Evolutionary conservation across 2,329 filamentous ascomycete species (phyloP).

Genomic region (Massarina eburnea): DNA sequence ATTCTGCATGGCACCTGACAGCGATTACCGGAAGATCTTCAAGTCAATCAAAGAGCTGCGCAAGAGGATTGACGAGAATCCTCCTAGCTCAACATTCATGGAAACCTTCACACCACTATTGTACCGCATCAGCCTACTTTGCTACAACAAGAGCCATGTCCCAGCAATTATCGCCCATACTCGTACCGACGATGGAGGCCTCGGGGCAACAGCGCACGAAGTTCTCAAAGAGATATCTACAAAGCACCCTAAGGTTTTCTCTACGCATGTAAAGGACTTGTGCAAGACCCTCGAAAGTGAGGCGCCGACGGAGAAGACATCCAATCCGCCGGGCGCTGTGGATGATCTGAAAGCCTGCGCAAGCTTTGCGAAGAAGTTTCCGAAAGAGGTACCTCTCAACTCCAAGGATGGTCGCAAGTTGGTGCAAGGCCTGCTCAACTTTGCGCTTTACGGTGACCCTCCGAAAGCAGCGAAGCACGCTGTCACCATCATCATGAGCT

Average conservation of each 20-base stretch:
- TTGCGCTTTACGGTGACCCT: slow-evolving; percentile 79
- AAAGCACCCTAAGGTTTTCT: slow-evolving; percentile 85
- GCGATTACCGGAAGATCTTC: slow-evolving; percentile 87
- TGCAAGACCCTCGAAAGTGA: slow-evolving; percentile 83
- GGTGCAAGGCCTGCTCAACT: slow-evolving; percentile 75
- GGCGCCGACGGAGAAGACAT: slow-evolving; percentile 68
- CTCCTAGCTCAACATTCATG: slow-evolving; percentile 63
- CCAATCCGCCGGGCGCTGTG: slow-evolving; percentile 74
- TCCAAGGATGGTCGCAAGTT: slow-evolving; percentile 70
- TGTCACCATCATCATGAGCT: slow-evolving; percentile 82
- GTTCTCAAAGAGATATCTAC: slow-evolving; percentile 90
- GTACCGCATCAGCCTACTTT: slow-evolving; percentile 78
- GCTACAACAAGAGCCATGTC: slow-evolving; percentile 94
- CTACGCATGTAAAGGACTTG: slow-evolving; percentile 86
- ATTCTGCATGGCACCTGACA: slow-evolving; percentile 80
- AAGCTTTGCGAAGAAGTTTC: slow-evolving; percentile 84
- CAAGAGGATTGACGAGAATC: slow-evolving; percentile 73
- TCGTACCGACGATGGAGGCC: slow-evolving; percentile 75
- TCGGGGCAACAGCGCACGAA: slow-evolving; percentile 80
- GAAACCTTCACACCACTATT: slow-evolving; percentile 82
- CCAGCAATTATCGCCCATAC: slow-evolving; percentile 86
- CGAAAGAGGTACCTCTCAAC: slow-evolving; percentile 71
- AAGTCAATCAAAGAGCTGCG: slow-evolving; percentile 88
- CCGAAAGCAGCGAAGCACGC: slow-evolving; percentile 89
- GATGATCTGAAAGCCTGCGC: slow-evolving; percentile 93